These are phyloP conservation scores for Cyberlindnera japonica DNA, from an alignment of 805 yeast species.

Conservation along the genomic window DNA sequence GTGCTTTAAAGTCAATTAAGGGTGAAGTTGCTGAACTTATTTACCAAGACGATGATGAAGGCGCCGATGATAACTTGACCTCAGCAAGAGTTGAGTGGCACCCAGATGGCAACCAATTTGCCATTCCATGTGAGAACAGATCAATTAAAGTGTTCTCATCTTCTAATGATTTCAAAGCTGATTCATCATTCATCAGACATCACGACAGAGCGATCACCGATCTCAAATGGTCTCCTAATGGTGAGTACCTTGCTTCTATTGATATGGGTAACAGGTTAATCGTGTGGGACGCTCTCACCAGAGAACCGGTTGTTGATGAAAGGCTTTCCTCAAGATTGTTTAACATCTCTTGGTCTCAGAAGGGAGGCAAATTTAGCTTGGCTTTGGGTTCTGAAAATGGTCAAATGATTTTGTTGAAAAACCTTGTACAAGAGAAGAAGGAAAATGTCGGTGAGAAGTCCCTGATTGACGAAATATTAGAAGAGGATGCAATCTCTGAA, in stretches of 20 bases:
- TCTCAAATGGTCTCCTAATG: constrained; percentile 59
- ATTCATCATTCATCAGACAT: constrained; percentile 25
- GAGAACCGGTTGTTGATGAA: constrained; percentile 32
- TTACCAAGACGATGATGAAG: constrained; percentile 37
- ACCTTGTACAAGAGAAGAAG: constrained; percentile 26
- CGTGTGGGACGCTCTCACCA: constrained; percentile 50
- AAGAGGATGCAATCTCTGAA: constrained; percentile 25
- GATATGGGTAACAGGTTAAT: constrained; percentile 47
- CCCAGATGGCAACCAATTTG: constrained; percentile 62
- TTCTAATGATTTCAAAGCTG: constrained; percentile 12
- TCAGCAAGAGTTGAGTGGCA: constrained; percentile 66
- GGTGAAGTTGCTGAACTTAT: constrained; percentile 38
- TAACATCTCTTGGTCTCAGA: constrained; percentile 34
- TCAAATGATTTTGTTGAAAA: constrained; percentile 35
- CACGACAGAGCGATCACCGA: constrained; percentile 26
- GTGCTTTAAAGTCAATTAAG: constrained; percentile 42
- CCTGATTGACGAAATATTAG: constrained; percentile 17
- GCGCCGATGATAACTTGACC: constrained; percentile 36
- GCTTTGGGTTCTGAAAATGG: constrained; percentile 36
- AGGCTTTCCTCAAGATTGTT: constrained; percentile 28
- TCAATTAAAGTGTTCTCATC: constrained; percentile 41
- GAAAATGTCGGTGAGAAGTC: constrained; percentile 12
- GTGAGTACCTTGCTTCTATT: constrained; percentile 55
- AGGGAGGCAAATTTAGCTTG: constrained; percentile 24
- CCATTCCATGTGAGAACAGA: constrained; percentile 54